phyloP scores from a whole-genome alignment of 1,284 basidiomycete species.

The Cystobasidium pallidum region DNA sequence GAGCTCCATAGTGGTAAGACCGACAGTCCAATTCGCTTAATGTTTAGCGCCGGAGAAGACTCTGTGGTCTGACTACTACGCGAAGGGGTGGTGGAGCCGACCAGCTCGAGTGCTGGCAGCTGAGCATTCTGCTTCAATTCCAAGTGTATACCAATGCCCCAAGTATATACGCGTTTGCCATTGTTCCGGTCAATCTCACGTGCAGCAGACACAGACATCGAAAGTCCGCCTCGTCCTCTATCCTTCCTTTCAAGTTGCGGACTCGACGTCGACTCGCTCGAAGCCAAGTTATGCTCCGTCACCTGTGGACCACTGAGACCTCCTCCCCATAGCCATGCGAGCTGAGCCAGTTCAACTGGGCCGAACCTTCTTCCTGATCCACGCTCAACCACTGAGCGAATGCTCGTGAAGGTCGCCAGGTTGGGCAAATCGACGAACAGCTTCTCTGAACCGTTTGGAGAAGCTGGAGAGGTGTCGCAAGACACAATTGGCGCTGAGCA shows the following conservation, averaged over 20 bases:
- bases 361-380: slow-evolving; percentile 35
- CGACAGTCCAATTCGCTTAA: slow-evolving; percentile 38
- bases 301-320: slow-evolving; percentile 23
- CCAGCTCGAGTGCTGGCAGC: slow-evolving; percentile 28
- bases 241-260: neutral
- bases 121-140: slow-evolving; percentile 38
- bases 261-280: neutral
- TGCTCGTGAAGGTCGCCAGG: slow-evolving; percentile 30
- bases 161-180: slow-evolving; percentile 35
- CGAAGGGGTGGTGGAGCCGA: neutral
- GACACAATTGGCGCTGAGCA: slow-evolving; percentile 15
- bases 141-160: slow-evolving; percentile 46
- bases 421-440: slow-evolving; percentile 36
- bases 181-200: slow-evolving; percentile 27
- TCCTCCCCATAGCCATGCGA: slow-evolving; percentile 45
- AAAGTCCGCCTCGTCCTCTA: slow-evolving; percentile 19
- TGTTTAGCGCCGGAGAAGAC: neutral
- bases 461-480: neutral
- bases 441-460: slow-evolving; percentile 8
- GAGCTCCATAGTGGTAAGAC: slow-evolving; percentile 43
- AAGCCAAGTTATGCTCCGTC: slow-evolving; percentile 3
- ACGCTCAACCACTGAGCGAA: slow-evolving; percentile 39
- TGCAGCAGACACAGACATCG: slow-evolving; percentile 36
- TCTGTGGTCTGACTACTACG: neutral
- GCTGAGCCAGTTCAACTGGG: slow-evolving; percentile 39